These are phyloP conservation scores for Curvularia hawaiiensis DNA, from an alignment of 2,329 filamentous ascomycete genomes.

Conservation along the genomic window DNA sequence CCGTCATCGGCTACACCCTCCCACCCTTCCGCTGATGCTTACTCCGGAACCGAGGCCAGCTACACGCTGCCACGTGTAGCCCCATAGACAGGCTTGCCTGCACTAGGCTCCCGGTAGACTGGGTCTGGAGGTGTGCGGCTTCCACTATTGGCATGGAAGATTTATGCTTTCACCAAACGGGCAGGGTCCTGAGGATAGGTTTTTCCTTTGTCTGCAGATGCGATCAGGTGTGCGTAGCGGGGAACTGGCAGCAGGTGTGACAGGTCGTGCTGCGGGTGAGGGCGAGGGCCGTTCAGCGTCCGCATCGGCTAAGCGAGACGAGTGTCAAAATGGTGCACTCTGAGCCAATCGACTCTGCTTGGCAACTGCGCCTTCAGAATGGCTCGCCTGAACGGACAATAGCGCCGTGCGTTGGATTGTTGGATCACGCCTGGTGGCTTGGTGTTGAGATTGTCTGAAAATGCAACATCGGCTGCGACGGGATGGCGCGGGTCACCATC, in stretches of 20 bases:
- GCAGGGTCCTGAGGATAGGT: conserved; percentile 6
- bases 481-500: conserved; percentile 22
- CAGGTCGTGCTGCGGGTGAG: conserved; percentile 38
- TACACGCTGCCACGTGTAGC: conserved; percentile 46
- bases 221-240: conserved; percentile 22
- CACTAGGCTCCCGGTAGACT: conserved; percentile 13
- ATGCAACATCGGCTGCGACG: conserved; percentile 19
- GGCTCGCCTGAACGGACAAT: conserved; percentile 18
- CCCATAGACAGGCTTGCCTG: conserved; percentile 22
- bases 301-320: conserved; percentile 40
- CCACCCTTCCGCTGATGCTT: conserved; percentile 23
- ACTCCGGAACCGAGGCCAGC: conserved; percentile 31
- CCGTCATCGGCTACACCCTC: conserved; percentile 30
- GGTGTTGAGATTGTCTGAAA: conserved; percentile 31
- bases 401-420: conserved; percentile 28
- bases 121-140: conserved; percentile 31
- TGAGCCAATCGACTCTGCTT: conserved; percentile 40
- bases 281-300: conserved; percentile 38
- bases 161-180: conserved; percentile 16
- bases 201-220: conserved; percentile 23
- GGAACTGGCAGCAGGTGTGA: conserved; percentile 36
- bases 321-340: conserved; percentile 24
- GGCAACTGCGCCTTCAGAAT: conserved; percentile 42
- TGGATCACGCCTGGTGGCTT: conserved; percentile 30
- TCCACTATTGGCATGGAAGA: conserved; percentile 13